Conservation (phyloP, 129 eudicot species). For the Centella asiatica region DNA sequence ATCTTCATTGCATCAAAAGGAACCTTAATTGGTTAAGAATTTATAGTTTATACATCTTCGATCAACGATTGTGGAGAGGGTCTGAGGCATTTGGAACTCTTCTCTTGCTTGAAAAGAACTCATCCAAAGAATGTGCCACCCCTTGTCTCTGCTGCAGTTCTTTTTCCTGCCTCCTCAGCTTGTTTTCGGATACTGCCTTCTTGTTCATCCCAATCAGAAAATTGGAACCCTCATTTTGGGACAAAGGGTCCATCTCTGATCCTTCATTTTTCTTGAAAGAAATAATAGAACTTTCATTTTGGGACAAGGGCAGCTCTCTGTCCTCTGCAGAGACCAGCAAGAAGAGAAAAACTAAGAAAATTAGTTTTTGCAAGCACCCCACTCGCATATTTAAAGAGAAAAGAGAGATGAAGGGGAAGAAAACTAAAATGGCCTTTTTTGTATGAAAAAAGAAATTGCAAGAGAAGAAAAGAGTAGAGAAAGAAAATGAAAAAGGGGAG, state of each 20-base stretch:
- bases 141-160: conserved; percentile 9
- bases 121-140: conserved; percentile 12
- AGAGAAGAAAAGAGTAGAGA: background rate
- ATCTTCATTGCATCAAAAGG: no score
- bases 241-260: background rate
- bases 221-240: background rate
- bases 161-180: background rate
- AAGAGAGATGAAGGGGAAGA: background rate
- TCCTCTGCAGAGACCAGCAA: conserved; percentile 18
- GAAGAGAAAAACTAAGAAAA: conserved; percentile 18
- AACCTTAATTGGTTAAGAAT: no score
- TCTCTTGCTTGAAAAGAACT: conserved; percentile 27
- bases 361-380: conserved; percentile 2
- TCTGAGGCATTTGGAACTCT: conserved; percentile 46
- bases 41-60: background rate
- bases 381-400: conserved; percentile 2
- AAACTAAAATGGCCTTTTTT: conserved; percentile 8
- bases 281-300: background rate
- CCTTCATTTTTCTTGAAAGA: background rate
- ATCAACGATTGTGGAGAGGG: conserved; percentile 42
- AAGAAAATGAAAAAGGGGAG: conserved; percentile 1
- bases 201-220: conserved; percentile 6
- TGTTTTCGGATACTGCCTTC: conserved; percentile 15
- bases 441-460: background rate
- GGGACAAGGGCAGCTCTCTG: background rate